phyloP scores from a whole-genome alignment of 2,329 filamentous ascomycete species.

The Didymella exigua region DNA sequence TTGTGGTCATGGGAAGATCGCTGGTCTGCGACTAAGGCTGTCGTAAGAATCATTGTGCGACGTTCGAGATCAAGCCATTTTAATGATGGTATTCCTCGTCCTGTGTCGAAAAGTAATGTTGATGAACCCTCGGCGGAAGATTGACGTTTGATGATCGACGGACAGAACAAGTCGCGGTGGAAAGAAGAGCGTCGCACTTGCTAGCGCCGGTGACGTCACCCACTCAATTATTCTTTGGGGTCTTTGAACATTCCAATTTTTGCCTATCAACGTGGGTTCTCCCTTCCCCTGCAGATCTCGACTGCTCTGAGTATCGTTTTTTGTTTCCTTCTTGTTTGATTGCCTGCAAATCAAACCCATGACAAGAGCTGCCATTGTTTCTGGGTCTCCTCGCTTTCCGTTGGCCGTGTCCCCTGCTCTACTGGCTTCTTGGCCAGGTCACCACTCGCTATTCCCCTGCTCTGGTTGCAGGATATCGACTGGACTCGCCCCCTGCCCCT shows the following conservation, averaged over 20 bases:
- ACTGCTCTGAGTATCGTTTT: background rate
- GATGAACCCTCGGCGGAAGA: too few relatives aligned
- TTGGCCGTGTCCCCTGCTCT: background rate
- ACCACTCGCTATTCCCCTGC: background rate
- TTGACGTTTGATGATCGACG: background rate
- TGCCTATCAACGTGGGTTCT: background rate
- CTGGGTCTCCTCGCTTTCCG: background rate
- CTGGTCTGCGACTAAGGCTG: background rate
- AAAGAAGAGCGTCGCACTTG: background rate
- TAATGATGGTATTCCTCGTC: too few relatives aligned
- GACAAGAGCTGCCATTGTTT: background rate
- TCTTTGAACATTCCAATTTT: background rate
- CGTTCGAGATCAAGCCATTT: background rate
- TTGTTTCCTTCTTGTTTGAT: background rate
- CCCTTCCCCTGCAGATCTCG: background rate
- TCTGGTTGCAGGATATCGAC: background rate
- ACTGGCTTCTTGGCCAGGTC: background rate
- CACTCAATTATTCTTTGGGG: background rate
- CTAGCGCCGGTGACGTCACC: slow-evolving; percentile 7
- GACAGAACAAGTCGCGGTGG: background rate
- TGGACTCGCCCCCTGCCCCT: background rate
- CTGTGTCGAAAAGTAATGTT: background rate
- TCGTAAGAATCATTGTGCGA: background rate
- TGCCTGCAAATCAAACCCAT: background rate
- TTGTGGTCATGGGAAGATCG: background rate